phyloP scores from a whole-genome alignment of 495 filamentous ascomycete genomes.

The Aspergillus sclerotiicarbonarius region DNA sequence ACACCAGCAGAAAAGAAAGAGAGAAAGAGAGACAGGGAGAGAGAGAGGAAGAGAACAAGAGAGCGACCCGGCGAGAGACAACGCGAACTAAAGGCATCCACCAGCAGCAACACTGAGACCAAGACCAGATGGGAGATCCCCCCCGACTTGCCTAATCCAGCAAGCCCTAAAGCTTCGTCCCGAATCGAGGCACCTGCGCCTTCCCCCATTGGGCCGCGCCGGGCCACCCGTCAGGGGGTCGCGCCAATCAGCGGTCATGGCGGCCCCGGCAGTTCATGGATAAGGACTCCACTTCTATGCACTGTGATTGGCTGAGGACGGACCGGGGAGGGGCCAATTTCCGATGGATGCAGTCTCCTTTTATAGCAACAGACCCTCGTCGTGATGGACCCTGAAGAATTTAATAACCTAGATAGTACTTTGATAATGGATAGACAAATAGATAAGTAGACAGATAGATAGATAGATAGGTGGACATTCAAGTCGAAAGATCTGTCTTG shows the following conservation, averaged over 20 bases:
- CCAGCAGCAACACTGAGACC: not conserved
- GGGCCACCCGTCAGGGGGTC: constrained; percentile 10
- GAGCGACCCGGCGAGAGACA: constrained; percentile 13
- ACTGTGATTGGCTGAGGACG: constrained; percentile 1
- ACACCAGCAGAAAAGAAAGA: constrained; percentile 16
- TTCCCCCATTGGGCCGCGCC: not conserved
- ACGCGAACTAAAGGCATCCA: not conserved
- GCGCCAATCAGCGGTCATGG: constrained; percentile 10
- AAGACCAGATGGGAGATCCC: constrained; percentile 23
- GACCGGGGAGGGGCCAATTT: constrained; percentile 1
- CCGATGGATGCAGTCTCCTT: constrained; percentile 8
- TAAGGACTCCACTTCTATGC: constrained; percentile 2
- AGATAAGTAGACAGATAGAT: not conserved
- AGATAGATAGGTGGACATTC: too few species aligned
- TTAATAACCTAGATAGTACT: not conserved
- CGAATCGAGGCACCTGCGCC: not conserved
- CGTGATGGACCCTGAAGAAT: not conserved
- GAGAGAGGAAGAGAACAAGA: constrained; percentile 17
- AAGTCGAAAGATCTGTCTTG: too few species aligned
- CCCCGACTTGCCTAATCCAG: constrained; percentile 9
- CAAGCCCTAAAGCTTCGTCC: constrained; percentile 15
- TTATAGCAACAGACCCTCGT: not conserved
- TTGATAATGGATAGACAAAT: not conserved
- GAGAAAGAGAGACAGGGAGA: constrained; percentile 22
- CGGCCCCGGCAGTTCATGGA: constrained; percentile 21